Base-by-base conservation (phyloP, 2,329 filamentous ascomycete species). In the Aspergillus fischeri region DNA sequence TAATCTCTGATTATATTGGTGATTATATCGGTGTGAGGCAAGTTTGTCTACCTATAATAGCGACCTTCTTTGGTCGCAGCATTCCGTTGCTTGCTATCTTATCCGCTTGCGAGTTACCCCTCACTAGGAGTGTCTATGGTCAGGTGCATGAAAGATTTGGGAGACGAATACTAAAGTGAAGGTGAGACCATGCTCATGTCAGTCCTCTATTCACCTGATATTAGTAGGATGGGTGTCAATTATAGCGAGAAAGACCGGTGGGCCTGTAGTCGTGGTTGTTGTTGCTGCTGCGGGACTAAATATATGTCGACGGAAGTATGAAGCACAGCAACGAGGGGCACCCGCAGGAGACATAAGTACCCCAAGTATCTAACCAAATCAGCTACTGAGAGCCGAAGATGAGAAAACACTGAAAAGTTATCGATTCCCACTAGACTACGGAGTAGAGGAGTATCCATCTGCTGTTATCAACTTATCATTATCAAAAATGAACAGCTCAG, bases 1-100 rank as follows among this genome's bases (percentile, higher is more conserved):
- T 17, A 1, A n/a, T 17, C 32, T 38, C 32, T 7, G 32, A 17
- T n/a, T n/a, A n/a, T n/a, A n/a, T n/a, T n/a, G n/a, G n/a, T n/a
- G n/a, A n/a, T n/a, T n/a, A n/a, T n/a, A n/a, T n/a, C n/a, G n/a
- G n/a, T n/a, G n/a, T n/a, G n/a, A n/a, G n/a, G n/a, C n/a, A n/a
- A n/a, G n/a, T n/a, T n/a, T n/a, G n/a, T n/a, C 44, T 65, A 80
- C 80, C 81, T 25, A 83, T 73, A 52, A 84, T 81, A 60, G 81
- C 83, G 42, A 83, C 79, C 49, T 71, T 80, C 66, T 80, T 82
- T 1, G 77, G 60, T 28, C 32, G 57, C 8, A 47, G 6, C 62
- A 65, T 66, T 42, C 14, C 27, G 32, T 38, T 11, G 20, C 29
- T 35, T 38, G 28, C 49, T 28, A 35, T 21, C n/a, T 24, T 5